phyloP scores from a whole-genome alignment of 352 stramenopile species.

The Globisporangium camurandrum region DNA sequence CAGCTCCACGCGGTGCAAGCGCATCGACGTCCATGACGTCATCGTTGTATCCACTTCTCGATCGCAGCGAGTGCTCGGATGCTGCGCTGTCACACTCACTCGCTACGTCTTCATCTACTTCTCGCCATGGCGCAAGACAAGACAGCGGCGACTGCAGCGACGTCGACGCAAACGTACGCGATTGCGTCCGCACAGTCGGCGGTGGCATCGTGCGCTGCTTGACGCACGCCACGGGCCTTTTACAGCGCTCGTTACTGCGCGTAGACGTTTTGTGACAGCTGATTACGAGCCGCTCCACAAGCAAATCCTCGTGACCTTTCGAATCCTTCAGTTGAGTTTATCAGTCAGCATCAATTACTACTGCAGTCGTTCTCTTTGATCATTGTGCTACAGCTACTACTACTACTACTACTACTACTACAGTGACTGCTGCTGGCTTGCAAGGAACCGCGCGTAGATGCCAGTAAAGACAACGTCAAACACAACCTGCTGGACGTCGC shows the following conservation, averaged over 20 bases:
- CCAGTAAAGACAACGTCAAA: slow-evolving; percentile 52
- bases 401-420: too few species aligned
- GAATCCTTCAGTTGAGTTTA: too few species aligned
- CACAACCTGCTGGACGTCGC: slow-evolving; percentile 46
- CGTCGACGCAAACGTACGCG: not conserved
- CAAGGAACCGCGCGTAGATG: slow-evolving; percentile 39
- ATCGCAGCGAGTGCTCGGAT: not conserved
- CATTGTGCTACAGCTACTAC: too few species aligned
- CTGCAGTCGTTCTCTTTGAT: too few species aligned
- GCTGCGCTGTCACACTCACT: not conserved
- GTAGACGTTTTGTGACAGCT: too few species aligned
- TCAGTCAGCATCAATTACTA: too few species aligned
- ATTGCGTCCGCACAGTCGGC: not conserved
- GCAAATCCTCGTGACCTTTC: too few species aligned
- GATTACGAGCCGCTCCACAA: too few species aligned
- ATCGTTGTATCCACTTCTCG: too few species aligned
- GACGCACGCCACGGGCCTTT: too few species aligned
- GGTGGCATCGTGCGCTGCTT: not conserved
- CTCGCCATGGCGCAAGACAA: slow-evolving; percentile 1
- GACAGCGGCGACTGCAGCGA: not conserved
- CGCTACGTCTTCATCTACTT: slow-evolving; percentile 2
- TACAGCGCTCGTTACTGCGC: too few species aligned
- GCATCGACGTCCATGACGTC: not conserved
- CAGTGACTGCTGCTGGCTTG: not conserved
- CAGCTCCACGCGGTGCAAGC: not conserved